phyloP scores from a whole-genome alignment of 2,329 filamentous ascomycete species.

The Sporothrix mexicana region DNA sequence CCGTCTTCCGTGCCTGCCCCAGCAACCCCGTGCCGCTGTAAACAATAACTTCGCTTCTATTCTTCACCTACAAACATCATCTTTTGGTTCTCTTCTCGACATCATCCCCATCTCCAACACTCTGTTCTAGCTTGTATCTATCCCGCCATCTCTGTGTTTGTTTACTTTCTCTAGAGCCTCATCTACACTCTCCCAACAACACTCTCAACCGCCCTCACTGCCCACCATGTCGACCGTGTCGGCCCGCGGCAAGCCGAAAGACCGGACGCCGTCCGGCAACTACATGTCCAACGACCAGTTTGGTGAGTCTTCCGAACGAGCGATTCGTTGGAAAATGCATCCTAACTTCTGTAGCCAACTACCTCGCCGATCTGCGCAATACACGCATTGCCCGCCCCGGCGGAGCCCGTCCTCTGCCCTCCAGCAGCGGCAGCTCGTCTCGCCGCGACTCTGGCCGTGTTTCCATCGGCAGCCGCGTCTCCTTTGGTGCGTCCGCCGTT shows the following conservation, averaged over 20 bases:
- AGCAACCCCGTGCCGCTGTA: conserved; percentile 32
- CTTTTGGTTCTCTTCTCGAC: neutral
- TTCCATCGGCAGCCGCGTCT: conserved; percentile 30
- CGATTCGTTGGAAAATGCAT: too few species aligned
- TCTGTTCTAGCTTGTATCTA: neutral
- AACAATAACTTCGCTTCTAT: conserved; percentile 26
- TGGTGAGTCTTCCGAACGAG: conserved; percentile 49
- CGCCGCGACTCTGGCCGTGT: conserved; percentile 30
- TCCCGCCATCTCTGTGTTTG: conserved; percentile 4
- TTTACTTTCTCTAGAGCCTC: conserved; percentile 18
- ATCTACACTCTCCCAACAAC: neutral
- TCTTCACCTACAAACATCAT: neutral
- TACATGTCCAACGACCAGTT: conserved; percentile 73
- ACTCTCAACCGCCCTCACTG: neutral
- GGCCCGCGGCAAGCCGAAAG: conserved; percentile 44
- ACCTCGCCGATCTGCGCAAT: conserved; percentile 72
- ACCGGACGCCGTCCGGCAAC: conserved; percentile 61
- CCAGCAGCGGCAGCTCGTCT: conserved; percentile 42
- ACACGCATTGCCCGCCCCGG: conserved; percentile 71
- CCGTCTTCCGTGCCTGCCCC: conserved; percentile 25
- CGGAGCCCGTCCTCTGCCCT: conserved; percentile 69
- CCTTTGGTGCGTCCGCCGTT: conserved; percentile 14
- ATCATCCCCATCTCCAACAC: neutral
- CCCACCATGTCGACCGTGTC: conserved; percentile 43
- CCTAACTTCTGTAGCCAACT: conserved; percentile 63